Conservation (phyloP, 306 rosid species). For the Heteromeles arbutifolia region DNA sequence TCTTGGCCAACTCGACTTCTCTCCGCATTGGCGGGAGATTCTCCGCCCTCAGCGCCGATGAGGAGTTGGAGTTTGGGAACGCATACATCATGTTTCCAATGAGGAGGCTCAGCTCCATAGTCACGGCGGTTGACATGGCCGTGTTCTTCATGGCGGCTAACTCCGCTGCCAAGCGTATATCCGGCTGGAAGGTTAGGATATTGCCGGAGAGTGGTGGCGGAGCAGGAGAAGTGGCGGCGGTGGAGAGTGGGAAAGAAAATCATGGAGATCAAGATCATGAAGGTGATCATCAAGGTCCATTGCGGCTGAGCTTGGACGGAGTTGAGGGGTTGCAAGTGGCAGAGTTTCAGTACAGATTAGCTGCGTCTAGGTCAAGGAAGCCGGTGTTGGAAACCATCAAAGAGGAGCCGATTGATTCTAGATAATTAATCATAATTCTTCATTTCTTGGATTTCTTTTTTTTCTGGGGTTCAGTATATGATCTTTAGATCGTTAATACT, state of each 20-base stretch:
- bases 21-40: slow-evolving; percentile 68
- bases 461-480: not conserved
- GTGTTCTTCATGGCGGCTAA: slow-evolving; percentile 66
- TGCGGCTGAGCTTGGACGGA: slow-evolving; percentile 60
- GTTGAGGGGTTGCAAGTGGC: slow-evolving; percentile 37
- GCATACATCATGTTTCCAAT: slow-evolving; percentile 75
- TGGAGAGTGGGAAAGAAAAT: not conserved
- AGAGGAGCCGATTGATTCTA: slow-evolving; percentile 49
- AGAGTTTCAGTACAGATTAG: slow-evolving; percentile 49
- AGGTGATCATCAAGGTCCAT: not conserved
- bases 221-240: not conserved
- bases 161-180: slow-evolving; percentile 60
- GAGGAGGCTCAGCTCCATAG: slow-evolving; percentile 55
- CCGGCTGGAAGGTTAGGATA: slow-evolving; percentile 38
- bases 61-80: slow-evolving; percentile 63
- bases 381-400: slow-evolving; percentile 78
- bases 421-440: slow-evolving; percentile 7
- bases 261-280: not conserved
- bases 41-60: slow-evolving; percentile 70
- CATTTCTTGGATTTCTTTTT: not conserved
- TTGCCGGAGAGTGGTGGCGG: slow-evolving; percentile 26
- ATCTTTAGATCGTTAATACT: not conserved
- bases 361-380: slow-evolving; percentile 65
- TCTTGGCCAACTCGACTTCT: slow-evolving; percentile 48
- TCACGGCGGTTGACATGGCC: slow-evolving; percentile 71